These are phyloP conservation scores for Plasmodium gaboni DNA, from an alignment of 169 alveolate species.

Conservation along the genomic window DNA sequence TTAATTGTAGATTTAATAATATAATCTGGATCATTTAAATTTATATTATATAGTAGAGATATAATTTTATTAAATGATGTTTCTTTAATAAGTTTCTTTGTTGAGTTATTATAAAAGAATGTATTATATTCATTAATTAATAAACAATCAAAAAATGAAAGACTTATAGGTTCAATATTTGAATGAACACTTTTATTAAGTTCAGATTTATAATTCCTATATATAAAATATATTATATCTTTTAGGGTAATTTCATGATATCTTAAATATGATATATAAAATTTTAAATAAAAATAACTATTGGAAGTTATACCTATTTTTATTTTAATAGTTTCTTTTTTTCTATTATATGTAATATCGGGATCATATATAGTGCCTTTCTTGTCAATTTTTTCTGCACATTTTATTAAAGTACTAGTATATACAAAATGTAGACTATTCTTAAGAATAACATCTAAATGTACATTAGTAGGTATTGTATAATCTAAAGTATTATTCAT, in stretches of 20 bases:
- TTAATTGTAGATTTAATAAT: slow-evolving; percentile 40
- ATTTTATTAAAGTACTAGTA: slow-evolving; percentile 9
- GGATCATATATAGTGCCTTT: slow-evolving; percentile 6
- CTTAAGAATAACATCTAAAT: slow-evolving; percentile 52
- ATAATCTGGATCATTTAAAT: slow-evolving; percentile 42
- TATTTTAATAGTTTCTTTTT: slow-evolving; percentile 52
- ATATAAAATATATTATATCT: slow-evolving; percentile 50
- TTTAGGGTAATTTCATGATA: slow-evolving; percentile 35
- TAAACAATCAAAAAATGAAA: slow-evolving; percentile 14
- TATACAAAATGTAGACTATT: slow-evolving; percentile 40
- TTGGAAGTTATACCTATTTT: slow-evolving; percentile 47
- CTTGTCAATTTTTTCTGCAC: slow-evolving; percentile 12
- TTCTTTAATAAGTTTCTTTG: slow-evolving; percentile 43
- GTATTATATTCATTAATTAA: slow-evolving; percentile 43
- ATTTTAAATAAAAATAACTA: slow-evolving; percentile 33
- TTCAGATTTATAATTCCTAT: slow-evolving; percentile 45
- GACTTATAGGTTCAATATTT: background rate
- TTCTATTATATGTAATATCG: slow-evolving; percentile 16
- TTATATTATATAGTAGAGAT: slow-evolving; percentile 28
- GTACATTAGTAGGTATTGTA: slow-evolving; percentile 11
- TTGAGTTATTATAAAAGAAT: slow-evolving; percentile 46
- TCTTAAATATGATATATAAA: slow-evolving; percentile 43
- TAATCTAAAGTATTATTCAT: background rate
- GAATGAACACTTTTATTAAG: slow-evolving; percentile 7
- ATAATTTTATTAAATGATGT: slow-evolving; percentile 47